Evolutionary conservation across 768 basidiomycete species (phyloP), one percentile per base, ranked within the genome.

Genomic region (Lactarius indigo): DNA sequence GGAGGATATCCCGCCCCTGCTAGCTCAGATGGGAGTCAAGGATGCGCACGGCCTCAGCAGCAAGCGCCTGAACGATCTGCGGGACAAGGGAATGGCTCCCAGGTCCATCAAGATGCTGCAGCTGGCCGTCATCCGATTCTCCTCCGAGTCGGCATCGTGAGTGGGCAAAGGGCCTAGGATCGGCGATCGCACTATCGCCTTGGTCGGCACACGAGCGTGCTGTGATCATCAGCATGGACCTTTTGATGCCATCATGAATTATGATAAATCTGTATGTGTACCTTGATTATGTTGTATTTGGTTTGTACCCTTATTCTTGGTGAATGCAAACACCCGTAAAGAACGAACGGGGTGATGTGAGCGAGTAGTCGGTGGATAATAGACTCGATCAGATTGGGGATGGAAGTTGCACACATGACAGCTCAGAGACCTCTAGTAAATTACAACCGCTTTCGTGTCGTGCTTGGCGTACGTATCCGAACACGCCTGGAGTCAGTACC

Each of bases 11-110:
- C 10, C 31, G 20, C 37, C 47, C 5, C 39, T 59, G 9, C 31
- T 66, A 31, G 47, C 30, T 5, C 57, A 28, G 57, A 58, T 66
- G 31, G 41, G 63, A 2, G 23, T 63, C 17, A 66, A 63, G 41
- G 61, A 63, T 18, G 65, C 61, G 23, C 65, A 63, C 26, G 41
- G 57, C 26, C 61, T 66, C n/a, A 58, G 61, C 1, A 63, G 61
- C 47, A 23, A 63, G 30, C 63, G 58, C 31, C 39, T 66, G 31
- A 61, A 31, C 13, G 61, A 66, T 13, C 26, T 66, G 18, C 56
- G 50, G 2, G 31, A 66, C 31, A 31, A 58, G 15, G 57, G 61
- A 1, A 26, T 66, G 42, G n/a, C 37, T 12, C 23, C 31, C 15
- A 50, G 61, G 20, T 63, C 39, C 26, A 44, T 59, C 57, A 59